Evolutionary conservation across 345 rosid species (phyloP).

Genomic region (Rhizophora mangle): DNA sequence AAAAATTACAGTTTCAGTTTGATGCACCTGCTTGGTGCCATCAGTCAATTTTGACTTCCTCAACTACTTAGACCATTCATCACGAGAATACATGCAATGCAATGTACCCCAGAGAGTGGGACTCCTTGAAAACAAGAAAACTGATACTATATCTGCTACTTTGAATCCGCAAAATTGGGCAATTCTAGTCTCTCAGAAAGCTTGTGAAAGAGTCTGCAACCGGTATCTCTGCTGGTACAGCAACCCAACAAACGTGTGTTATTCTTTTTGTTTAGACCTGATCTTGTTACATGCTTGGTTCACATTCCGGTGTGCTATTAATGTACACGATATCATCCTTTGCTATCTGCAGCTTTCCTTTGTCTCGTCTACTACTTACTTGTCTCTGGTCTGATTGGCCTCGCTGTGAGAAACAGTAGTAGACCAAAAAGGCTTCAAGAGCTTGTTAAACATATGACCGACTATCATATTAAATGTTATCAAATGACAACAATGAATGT

Average conservation of each 20-base stretch:
- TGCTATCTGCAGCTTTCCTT: conserved; percentile 72
- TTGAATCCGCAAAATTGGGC: conserved; percentile 18
- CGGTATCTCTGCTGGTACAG: background rate
- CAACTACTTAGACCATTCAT: background rate
- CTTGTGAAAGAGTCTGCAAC: background rate
- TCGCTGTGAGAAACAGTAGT: conserved; percentile 40
- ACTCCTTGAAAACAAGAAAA: background rate
- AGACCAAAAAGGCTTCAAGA: background rate
- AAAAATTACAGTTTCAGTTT: background rate
- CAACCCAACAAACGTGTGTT: background rate
- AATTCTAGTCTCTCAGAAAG: background rate
- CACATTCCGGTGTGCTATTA: conserved; percentile 19
- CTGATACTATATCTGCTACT: background rate
- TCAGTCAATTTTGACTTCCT: background rate
- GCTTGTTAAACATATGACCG: background rate
- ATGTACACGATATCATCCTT: conserved; percentile 70
- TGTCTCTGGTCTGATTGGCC: conserved; percentile 64
- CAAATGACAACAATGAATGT: no score
- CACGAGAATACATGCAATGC: background rate
- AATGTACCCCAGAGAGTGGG: background rate
- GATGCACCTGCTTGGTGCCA: no score
- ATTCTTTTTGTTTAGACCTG: background rate
- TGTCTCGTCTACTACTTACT: conserved; percentile 46
- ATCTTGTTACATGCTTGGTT: background rate
- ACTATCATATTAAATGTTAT: background rate